Percentiles rank a stretch among this genome's conserved stretches.
phyloP scores from a whole-genome alignment of 164 flowering plant species.

The Nelumbo lutea region DNA sequence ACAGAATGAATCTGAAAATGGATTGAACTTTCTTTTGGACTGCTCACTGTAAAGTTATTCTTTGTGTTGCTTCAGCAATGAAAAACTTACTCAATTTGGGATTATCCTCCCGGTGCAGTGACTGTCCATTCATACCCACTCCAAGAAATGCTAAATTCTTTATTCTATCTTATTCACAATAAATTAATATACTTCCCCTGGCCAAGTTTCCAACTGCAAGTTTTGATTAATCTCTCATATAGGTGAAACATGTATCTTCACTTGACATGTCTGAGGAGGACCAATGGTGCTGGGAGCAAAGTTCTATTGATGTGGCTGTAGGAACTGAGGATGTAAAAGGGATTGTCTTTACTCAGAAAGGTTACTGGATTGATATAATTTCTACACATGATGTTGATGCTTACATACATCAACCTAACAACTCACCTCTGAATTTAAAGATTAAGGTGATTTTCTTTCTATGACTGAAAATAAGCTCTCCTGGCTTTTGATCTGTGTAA shows the following conservation, averaged over 20 bases:
- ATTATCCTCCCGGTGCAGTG: background rate
- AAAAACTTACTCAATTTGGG: background rate
- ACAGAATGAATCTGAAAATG: background rate
- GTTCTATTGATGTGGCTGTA: conserved; percentile 62
- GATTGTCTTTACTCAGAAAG: conserved; percentile 74
- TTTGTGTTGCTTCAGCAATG: background rate
- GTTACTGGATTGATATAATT: conserved; percentile 68
- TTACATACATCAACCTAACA: conserved; percentile 48
- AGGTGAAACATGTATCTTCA: conserved; percentile 59
- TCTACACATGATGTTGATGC: conserved; percentile 87
- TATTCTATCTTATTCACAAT: background rate
- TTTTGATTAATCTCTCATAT: background rate
- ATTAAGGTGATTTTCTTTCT: conserved; percentile 53
- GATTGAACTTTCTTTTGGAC: background rate
- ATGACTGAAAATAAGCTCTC: background rate
- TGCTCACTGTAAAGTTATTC: background rate
- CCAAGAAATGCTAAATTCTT: background rate
- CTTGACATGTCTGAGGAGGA: conserved; percentile 42
- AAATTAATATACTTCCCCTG: background rate
- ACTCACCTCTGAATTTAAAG: conserved; percentile 44
- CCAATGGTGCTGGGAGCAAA: conserved; percentile 95
- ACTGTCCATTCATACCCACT: background rate
- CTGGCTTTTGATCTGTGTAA: background rate
- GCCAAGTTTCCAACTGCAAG: too few species aligned
- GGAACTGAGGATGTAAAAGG: conserved; percentile 70